These are phyloP conservation scores for Eryngium alpinum DNA, from an alignment of 140 eudicot genomes.

Conservation along the genomic window DNA sequence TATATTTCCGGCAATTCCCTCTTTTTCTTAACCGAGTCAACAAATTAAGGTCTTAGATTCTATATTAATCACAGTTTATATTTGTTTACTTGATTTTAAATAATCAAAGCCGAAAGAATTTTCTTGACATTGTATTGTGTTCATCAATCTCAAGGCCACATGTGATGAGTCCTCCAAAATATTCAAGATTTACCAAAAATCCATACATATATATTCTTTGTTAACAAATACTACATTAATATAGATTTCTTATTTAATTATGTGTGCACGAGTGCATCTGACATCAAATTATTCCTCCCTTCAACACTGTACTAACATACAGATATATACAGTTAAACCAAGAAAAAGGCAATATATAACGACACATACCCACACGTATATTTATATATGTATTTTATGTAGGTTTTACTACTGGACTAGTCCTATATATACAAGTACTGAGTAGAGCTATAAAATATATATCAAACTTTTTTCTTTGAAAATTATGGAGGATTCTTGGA, in stretches of 20 bases:
- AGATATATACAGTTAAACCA: background rate
- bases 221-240: background rate
- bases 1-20: no score
- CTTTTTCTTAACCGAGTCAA: background rate
- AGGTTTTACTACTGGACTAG: background rate
- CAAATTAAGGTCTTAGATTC: background rate
- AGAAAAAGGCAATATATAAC: background rate
- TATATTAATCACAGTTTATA: background rate
- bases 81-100: no score
- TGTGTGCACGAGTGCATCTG: constrained; percentile 34
- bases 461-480: background rate
- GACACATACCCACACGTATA: background rate
- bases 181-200: background rate
- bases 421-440: background rate
- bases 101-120: background rate
- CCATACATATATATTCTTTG: background rate
- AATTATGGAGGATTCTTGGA: constrained; percentile 35
- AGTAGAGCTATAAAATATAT: constrained; percentile 6
- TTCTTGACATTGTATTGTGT: background rate
- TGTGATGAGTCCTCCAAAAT: background rate
- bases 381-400: background rate
- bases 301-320: constrained; percentile 11
- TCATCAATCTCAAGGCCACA: no score
- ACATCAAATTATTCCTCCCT: constrained; percentile 24
- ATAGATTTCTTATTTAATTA: background rate